Evolutionary conservation across 352 stramenopile genomes (phyloP).

Genomic region (Ochromonadaceae sp.): DNA sequence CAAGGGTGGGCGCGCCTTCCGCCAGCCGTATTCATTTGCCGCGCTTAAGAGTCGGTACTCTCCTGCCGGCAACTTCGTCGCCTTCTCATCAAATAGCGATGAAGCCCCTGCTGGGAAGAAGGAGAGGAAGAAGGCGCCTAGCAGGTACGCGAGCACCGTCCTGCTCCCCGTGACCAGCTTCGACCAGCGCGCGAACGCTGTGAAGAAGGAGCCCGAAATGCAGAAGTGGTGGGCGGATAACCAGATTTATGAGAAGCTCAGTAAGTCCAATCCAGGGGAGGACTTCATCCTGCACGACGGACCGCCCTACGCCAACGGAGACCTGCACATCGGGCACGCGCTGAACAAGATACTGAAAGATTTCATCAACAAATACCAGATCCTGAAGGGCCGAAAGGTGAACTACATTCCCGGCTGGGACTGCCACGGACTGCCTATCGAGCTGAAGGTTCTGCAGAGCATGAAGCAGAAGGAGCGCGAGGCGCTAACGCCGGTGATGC

Average conservation of each 20-base stretch:
- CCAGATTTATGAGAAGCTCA: constrained; percentile 51
- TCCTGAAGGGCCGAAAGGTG: constrained; percentile 78
- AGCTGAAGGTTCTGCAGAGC: constrained; percentile 88
- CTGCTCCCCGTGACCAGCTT: constrained; percentile 85
- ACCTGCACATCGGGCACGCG: constrained; percentile 91
- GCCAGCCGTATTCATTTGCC: too few species aligned
- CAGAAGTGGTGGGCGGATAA: constrained; percentile 55
- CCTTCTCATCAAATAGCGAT: too few species aligned
- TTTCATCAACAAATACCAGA: constrained; percentile 88
- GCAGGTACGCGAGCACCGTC: constrained; percentile 67
- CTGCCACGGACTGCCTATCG: constrained; percentile 95
- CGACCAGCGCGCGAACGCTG: constrained; percentile 86
- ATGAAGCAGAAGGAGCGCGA: constrained; percentile 48
- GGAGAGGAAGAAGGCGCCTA: too few species aligned
- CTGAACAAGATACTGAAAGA: constrained; percentile 74
- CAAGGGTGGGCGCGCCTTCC: too few species aligned
- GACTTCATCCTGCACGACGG: constrained; percentile 91
- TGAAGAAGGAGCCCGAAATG: constrained; percentile 47
- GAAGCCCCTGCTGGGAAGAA: too few species aligned
- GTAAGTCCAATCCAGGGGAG: constrained; percentile 30
- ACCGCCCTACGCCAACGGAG: constrained; percentile 95
- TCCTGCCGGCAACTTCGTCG: too few species aligned
- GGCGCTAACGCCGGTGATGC: constrained; percentile 58
- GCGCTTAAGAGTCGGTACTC: too few species aligned
- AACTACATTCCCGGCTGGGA: constrained; percentile 95